Base-by-base conservation (phyloP, 768 basidiomycete species). In the Termitomyces titanicus region DNA sequence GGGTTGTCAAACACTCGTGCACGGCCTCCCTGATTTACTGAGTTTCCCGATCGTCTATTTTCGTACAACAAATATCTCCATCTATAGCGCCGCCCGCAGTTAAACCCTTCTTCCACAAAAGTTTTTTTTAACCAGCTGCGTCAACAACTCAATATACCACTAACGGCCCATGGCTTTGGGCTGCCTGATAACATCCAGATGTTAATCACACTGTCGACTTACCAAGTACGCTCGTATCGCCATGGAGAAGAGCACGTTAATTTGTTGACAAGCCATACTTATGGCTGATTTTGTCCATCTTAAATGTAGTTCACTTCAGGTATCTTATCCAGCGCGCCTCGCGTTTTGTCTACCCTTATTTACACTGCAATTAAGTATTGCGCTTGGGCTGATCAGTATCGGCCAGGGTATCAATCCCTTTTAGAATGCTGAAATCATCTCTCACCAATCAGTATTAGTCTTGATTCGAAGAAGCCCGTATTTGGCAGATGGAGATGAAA, bases 401-500 rank as follows among this genome's bases (percentile, higher is more conserved):
- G n/a, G n/a, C n/a, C n/a, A n/a, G n/a, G 20, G 20, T 6, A 37
- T 24, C 34, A n/a, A 10, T 49, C n/a, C 46, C 17, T 48, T n/a
- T n/a, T 48, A 37, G 17, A 27, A 22, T 48, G 24, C 20, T 1
- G 25, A 37, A n/a, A 35, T 13, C 18, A 11, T 22, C 29, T 31
- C 40, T 12, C 46, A 31, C 33, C 37, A 29, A 22, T 52, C 37
- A 29, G 48, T 20, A 10, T 29, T 24, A 20, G 24, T 45, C 53
- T 39, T 47, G 47, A 40, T 20, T 39, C 44, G 47, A 53, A 50
- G 44, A 51, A 53, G 53, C 34, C 13, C 2, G 9, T 15, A 5
- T 48, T 35, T 50, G 57, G 54, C 57, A 52, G 47, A 60, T 53
- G 54, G 10, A n/a, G 39, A 50, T 51, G 44, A 37, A 49, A 44